A percentile compares a stretch with the other conserved stretches of the same genome.
Conservation (phyloP, 2,329 filamentous ascomycete species). For the Emydomyces testavorans region DNA sequence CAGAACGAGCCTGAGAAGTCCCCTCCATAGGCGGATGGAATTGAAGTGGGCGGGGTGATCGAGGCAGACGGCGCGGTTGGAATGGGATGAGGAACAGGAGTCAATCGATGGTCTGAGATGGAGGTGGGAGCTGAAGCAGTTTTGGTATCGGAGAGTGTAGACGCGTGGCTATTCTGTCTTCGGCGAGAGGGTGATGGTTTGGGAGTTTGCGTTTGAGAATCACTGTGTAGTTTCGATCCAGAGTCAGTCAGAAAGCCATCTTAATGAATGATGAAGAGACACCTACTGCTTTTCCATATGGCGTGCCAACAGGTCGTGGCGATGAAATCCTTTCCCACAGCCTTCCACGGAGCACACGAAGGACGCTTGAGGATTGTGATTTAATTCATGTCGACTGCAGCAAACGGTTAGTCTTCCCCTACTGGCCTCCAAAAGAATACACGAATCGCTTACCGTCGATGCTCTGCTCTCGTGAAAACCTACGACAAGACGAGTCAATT, state of each 20-base stretch:
- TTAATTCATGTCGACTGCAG: conserved; percentile 39
- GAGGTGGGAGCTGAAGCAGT: background rate
- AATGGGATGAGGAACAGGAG: conserved; percentile 4
- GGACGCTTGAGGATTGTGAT: conserved; percentile 39
- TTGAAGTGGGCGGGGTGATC: background rate
- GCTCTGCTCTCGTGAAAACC: conserved; percentile 42
- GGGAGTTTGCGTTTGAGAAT: conserved; percentile 3
- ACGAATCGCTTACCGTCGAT: conserved; percentile 27
- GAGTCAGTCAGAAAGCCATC: too few species aligned
- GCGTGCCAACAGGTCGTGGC: conserved; percentile 37
- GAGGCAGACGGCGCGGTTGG: background rate
- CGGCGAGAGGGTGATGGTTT: conserved; percentile 10
- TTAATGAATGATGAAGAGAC: too few species aligned
- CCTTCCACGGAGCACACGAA: conserved; percentile 35
- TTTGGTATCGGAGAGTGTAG: conserved; percentile 6
- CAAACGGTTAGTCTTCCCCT: background rate
- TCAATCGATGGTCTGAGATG: conserved; percentile 3
- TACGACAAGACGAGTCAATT: conserved; percentile 18
- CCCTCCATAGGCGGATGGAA: conserved; percentile 3
- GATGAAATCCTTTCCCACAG: conserved; percentile 40
- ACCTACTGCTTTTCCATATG: conserved; percentile 42
- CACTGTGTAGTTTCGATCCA: background rate
- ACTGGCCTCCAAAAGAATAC: background rate
- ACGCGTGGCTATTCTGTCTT: conserved; percentile 12
- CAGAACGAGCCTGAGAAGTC: conserved; percentile 24